Evolutionary conservation across 306 rosid genomes (phyloP).

Genomic region (Prunus davidiana): DNA sequence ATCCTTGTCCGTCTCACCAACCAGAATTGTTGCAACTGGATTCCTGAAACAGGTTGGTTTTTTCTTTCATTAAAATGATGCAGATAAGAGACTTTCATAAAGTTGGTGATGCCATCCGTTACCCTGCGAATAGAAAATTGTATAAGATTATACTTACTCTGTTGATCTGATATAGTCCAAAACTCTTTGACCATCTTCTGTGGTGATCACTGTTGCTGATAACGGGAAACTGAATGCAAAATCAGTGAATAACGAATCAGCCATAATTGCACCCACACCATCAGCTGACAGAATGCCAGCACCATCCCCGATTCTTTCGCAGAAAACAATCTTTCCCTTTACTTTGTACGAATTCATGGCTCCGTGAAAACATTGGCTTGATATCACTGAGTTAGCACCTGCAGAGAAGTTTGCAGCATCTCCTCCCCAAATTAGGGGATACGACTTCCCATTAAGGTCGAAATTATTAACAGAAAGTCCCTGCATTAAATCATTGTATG

Average conservation of each 20-base stretch:
- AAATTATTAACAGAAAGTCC: conserved; percentile 30
- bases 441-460: conserved; percentile 3
- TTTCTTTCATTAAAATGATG: not conserved
- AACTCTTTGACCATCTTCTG: conserved; percentile 20
- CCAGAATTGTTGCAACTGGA: conserved; percentile 28
- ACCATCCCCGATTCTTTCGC: conserved; percentile 15
- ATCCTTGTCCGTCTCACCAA: conserved; percentile 22
- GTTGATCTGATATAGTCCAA: conserved; percentile 26
- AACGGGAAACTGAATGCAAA: conserved; percentile 9
- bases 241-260: conserved; percentile 8
- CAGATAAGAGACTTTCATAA: not conserved
- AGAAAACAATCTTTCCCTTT: conserved; percentile 26
- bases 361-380: conserved; percentile 10
- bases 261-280: conserved; percentile 31
- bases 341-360: conserved; percentile 17
- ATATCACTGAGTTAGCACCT: conserved; percentile 1
- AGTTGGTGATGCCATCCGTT: not conserved
- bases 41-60: conserved; percentile 11
- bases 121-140: no score
- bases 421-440: conserved; percentile 37
- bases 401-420: conserved; percentile 39
- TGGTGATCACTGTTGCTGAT: conserved; percentile 20
- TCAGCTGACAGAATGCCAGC: conserved; percentile 8
- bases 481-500: conserved; percentile 2
- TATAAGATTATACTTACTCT: conserved; percentile 9